Evolutionary conservation across 179 eudicot genomes (phyloP), one percentile per base, ranked within the genome.

Genomic region (Beta macrorhiza): DNA sequence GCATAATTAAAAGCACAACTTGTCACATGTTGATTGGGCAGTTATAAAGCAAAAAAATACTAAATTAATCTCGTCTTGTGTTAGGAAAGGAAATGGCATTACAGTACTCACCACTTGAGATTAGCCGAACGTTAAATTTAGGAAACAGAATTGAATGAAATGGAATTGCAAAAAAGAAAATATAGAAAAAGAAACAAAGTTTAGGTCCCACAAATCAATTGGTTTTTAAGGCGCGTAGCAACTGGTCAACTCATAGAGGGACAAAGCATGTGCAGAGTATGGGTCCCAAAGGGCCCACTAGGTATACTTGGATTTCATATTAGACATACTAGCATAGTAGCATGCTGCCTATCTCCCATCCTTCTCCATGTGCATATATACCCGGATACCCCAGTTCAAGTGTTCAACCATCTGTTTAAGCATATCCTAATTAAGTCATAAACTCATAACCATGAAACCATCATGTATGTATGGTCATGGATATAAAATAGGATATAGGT

Each of bases 181-280:
- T 0, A 7, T 10, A 20, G 37, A 29, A 6, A 3, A 16, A 58
- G 37, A 9, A 57, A 57, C 32, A 29, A 29, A 56, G 17, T 17
- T 15, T 2, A 67, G 67, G 81, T 7, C 45, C 81, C 64, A 45
- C 57, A 49, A 71, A 61, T 68, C 74, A 68, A 67, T 22, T 81
- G 62, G 79, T 5, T 47, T 47, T 74, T 65, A 65, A 49, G 84
- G 78, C 13, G 74, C n/a, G 67, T 72, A 72, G 76, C 78, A 68
- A 78, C 67, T 72, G 77, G 84, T 72, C 78, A 72, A 78, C 59
- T 74, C 47, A 20, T 29, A 7, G 59, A 73, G 85, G 78, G 74
- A 82, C 85, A 82, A 7, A 11, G 59, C 85, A 82, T 82, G 82
- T 78, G 85, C 78, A 17, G 4, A 42, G 72, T 81, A 78, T 78